phyloP scores from a whole-genome alignment of 1,139 yeast genomes.

The Suhomyces wounanorum region DNA sequence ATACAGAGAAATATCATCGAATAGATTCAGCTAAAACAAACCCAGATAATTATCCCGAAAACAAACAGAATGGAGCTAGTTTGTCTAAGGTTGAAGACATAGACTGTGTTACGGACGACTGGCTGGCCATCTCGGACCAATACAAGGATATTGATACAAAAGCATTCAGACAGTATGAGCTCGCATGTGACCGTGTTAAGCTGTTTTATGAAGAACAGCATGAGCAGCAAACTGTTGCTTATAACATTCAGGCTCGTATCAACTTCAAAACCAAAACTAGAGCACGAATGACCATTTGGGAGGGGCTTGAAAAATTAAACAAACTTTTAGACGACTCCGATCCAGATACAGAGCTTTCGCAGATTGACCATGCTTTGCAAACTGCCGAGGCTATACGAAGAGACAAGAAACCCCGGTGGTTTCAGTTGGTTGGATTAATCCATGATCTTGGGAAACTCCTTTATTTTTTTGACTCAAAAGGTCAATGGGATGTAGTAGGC shows the following conservation, averaged over 20 bases:
- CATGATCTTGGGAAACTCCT: conserved; percentile 72
- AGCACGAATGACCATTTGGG: conserved; percentile 73
- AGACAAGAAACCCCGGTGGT: conserved; percentile 74
- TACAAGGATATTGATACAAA: conserved; percentile 42
- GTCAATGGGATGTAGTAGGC: conserved; percentile 85
- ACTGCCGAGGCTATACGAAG: conserved; percentile 74
- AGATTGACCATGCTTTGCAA: conserved; percentile 74
- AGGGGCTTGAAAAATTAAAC: conserved; percentile 63
- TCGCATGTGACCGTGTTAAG: conserved; percentile 70
- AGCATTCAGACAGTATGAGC: conserved; percentile 63
- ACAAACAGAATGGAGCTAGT: not conserved
- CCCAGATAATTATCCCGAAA: not conserved
- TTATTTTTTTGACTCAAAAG: conserved; percentile 69
- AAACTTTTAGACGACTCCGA: conserved; percentile 69
- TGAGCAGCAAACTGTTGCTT: conserved; percentile 70
- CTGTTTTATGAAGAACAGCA: conserved; percentile 70
- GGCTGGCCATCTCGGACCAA: conserved; percentile 32
- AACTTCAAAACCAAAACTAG: conserved; percentile 67
- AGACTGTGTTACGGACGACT: conserved; percentile 6
- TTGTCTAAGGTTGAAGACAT: not conserved
- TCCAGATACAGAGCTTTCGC: conserved; percentile 74
- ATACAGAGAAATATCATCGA: not conserved
- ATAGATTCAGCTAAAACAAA: not conserved
- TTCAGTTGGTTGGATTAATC: conserved; percentile 70
- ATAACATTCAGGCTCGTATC: conserved; percentile 68